These are phyloP conservation scores for Chaetomium fimeti DNA, from an alignment of 495 filamentous ascomycete species.

Conservation along the genomic window DNA sequence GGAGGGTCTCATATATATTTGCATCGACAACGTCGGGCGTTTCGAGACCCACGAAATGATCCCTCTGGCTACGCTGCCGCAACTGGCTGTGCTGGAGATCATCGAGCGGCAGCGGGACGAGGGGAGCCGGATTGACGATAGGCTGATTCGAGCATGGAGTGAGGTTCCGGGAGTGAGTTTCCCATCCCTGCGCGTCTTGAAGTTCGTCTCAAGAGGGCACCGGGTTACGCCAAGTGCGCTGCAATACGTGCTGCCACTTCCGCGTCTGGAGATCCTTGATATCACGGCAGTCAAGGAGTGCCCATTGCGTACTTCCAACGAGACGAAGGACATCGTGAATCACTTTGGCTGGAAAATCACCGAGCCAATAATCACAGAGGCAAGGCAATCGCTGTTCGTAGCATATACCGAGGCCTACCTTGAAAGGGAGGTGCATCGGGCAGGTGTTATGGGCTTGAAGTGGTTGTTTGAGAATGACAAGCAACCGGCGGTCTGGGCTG, in stretches of 20 bases:
- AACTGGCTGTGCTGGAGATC: conserved; percentile 38
- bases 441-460: neutral
- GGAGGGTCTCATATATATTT: conserved; percentile 35
- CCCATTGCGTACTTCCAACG: conserved; percentile 7
- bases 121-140: conserved; percentile 28
- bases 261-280: conserved; percentile 24
- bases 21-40: conserved; percentile 22
- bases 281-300: neutral
- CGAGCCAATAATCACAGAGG: neutral
- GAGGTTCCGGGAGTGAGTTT: conserved; percentile 21
- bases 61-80: conserved; percentile 30
- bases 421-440: neutral
- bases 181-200: conserved; percentile 36
- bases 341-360: conserved; percentile 2
- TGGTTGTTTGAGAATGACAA: neutral
- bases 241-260: conserved; percentile 29
- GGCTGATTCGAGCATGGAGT: conserved; percentile 36
- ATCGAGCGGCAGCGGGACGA: conserved; percentile 3
- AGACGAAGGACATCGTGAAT: conserved; percentile 15
- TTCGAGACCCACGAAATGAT: conserved; percentile 32
- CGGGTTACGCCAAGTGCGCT: conserved; percentile 28
- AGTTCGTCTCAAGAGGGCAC: conserved; percentile 22
- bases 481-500: neutral
- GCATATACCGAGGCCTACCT: conserved; percentile 13
- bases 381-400: neutral